Evolutionary conservation across 1,139 yeast genomes (phyloP), one percentile per base, ranked within the genome.

Genomic region (Protomyces lactucae-debilis): DNA sequence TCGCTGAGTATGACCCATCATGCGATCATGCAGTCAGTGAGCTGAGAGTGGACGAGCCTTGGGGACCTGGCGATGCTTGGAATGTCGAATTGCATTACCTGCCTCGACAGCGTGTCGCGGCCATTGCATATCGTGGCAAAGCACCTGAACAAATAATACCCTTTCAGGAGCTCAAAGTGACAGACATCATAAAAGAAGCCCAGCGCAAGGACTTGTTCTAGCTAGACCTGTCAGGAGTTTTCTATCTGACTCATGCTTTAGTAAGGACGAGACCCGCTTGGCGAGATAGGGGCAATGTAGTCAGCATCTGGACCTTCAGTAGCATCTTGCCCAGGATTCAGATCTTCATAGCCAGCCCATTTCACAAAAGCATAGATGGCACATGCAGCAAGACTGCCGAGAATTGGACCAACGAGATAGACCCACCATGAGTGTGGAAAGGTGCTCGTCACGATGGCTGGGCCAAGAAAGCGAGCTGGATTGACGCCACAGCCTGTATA

Each of bases 381-480:
- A 28, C 56, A 48, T 3, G 65, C 65, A 25, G 51, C 32, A 9
- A 67, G 25, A 3, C 65, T 39, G 46, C 69, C 69, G n/a, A 60
- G 23, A 8, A 64, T 28, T 10, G 69, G 69, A 10, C 70, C 70
- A 65, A 90, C 83, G 25, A 54, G 88, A 81, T 90, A 90, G 70
- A 90, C 88, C 96, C 96, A 90, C 80, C 85, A 90, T 78, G 89
- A 88, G 72, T 74, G 76, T 48, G 96, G 95, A 85, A 89, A 90
- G 43, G 82, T 78, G 66, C 76, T 78, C 65, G 82, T 82, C 67
- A 92, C 95, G 67, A 88, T 80, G 74, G 86, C 82, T 64, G 96
- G 95, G 73, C 97, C 97, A 68, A 90, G 83, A 40, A 90, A 79
- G 80, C 97, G 85, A 60, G 96, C 96, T 65, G 96, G 96, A 81